Percentiles rank a stretch among this genome's conserved stretches.
Evolutionary conservation across 208 protist species (phyloP).

Genomic region (Trypanosoma cruzi): DNA sequence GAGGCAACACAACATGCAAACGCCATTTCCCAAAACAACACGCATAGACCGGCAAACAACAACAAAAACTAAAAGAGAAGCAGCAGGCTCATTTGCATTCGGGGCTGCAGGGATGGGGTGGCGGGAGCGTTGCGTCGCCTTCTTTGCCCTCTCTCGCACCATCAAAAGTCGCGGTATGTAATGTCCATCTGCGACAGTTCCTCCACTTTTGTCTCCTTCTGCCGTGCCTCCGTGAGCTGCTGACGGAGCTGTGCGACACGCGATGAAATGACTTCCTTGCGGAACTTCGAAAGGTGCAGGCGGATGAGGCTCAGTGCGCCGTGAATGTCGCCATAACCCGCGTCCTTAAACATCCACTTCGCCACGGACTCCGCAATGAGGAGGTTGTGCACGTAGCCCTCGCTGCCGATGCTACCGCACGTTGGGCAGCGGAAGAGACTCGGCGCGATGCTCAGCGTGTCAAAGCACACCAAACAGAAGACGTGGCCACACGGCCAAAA

Average conservation of each 20-base stretch:
- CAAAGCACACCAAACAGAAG: constrained; percentile 81
- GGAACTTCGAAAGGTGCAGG: constrained; percentile 76
- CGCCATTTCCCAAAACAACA: too few species aligned
- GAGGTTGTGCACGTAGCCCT: constrained; percentile 87
- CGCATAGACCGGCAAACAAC: too few species aligned
- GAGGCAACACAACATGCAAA: too few species aligned
- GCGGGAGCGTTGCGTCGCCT: too few species aligned
- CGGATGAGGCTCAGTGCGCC: constrained; percentile 74
- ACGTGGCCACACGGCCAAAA: constrained; percentile 90
- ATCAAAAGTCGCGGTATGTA: constrained; percentile 77
- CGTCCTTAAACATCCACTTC: constrained; percentile 93
- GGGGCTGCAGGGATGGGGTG: too few species aligned
- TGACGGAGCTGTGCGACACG: constrained; percentile 47
- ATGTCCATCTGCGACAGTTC: constrained; percentile 48
- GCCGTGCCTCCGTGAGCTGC: constrained; percentile 32
- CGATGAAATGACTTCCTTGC: constrained; percentile 46
- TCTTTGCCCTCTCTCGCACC: constrained; percentile 7
- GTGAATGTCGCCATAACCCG: constrained; percentile 77
- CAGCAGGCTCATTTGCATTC: too few species aligned
- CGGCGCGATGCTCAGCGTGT: constrained; percentile 79
- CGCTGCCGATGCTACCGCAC: constrained; percentile 86
- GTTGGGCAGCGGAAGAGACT: constrained; percentile 83
- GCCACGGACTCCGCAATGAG: constrained; percentile 78
- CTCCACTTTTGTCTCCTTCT: constrained; percentile 29
- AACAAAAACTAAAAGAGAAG: too few species aligned